A percentile compares a stretch with the other conserved stretches of the same genome.
phyloP scores from a whole-genome alignment of 257 asterid genomes.

The Solanum tarapatanum region DNA sequence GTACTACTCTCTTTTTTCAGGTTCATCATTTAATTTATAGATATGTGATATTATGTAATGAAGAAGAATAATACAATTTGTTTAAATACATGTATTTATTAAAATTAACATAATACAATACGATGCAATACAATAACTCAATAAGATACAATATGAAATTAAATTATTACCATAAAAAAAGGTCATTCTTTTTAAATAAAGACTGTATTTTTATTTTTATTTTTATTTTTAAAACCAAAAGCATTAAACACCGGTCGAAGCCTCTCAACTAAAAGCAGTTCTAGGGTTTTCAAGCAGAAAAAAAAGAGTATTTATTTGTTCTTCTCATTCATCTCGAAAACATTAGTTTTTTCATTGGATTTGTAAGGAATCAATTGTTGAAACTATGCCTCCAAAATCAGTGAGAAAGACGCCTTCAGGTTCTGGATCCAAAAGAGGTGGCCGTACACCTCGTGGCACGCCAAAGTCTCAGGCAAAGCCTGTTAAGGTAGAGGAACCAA shows the following conservation, averaged over 20 bases:
- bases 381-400: slow-evolving; percentile 65
- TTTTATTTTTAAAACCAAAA: background rate
- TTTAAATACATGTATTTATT: too few relatives aligned
- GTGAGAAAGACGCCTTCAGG: slow-evolving; percentile 59
- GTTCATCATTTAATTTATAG: too few relatives aligned
- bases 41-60: background rate
- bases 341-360: background rate
- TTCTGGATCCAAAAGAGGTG: slow-evolving; percentile 60
- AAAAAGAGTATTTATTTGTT: background rate
- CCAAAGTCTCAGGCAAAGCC: slow-evolving; percentile 17
- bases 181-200: background rate
- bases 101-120: background rate
- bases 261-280: background rate
- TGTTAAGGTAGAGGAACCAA: slow-evolving; percentile 23
- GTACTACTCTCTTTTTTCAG: background rate
- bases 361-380: background rate
- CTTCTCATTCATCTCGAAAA: background rate
- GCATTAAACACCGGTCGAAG: background rate
- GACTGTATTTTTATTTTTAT: background rate
- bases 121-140: background rate
- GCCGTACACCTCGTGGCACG: slow-evolving; percentile 33
- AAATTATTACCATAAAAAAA: too few relatives aligned
- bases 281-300: background rate
- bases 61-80: background rate
- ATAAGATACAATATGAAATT: background rate